Evolutionary conservation across 768 basidiomycete species (phyloP).

Genomic region (Leucosporidium creatinivorum): DNA sequence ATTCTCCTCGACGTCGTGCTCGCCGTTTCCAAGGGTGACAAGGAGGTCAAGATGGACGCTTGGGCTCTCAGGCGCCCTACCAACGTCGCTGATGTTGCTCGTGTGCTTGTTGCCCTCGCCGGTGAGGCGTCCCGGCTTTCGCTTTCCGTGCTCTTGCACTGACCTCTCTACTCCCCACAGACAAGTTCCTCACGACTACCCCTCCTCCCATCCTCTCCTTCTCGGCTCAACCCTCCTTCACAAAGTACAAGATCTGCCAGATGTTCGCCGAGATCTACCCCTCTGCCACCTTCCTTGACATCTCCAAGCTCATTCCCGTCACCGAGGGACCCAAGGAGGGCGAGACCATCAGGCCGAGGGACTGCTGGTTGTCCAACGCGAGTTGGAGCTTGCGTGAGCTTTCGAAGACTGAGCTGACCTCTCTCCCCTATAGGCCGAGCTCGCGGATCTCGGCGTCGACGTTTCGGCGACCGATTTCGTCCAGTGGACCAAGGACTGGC

Average conservation of each 20-base stretch:
- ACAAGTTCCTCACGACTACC: slow-evolving; percentile 34
- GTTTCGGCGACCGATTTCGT: too few relatives aligned
- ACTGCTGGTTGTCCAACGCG: slow-evolving; percentile 60
- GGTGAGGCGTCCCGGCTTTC: neutral
- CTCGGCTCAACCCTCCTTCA: slow-evolving; percentile 69
- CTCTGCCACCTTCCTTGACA: slow-evolving; percentile 65
- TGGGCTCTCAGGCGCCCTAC: slow-evolving; percentile 89
- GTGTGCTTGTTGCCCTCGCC: neutral
- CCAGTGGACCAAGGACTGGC: too few relatives aligned
- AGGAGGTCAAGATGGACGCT: slow-evolving; percentile 90
- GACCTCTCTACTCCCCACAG: neutral
- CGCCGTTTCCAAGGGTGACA: slow-evolving; percentile 63
- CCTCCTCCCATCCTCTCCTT: slow-evolving; percentile 78
- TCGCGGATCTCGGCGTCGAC: too few relatives aligned
- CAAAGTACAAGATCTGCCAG: slow-evolving; percentile 88
- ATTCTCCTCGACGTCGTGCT: slow-evolving; percentile 75
- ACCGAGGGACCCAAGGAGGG: slow-evolving; percentile 54
- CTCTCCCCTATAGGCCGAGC: too few relatives aligned
- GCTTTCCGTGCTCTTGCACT: neutral
- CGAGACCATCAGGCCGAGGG: slow-evolving; percentile 66
- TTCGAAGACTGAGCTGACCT: too few relatives aligned
- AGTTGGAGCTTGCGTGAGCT: slow-evolving; percentile 1
- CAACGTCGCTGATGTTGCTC: slow-evolving; percentile 60
- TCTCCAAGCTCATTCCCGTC: slow-evolving; percentile 54
- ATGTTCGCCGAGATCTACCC: slow-evolving; percentile 64